phyloP scores from a whole-genome alignment of 192 early-diverging fungal genomes.

The Ambispora gerdemannii region DNA sequence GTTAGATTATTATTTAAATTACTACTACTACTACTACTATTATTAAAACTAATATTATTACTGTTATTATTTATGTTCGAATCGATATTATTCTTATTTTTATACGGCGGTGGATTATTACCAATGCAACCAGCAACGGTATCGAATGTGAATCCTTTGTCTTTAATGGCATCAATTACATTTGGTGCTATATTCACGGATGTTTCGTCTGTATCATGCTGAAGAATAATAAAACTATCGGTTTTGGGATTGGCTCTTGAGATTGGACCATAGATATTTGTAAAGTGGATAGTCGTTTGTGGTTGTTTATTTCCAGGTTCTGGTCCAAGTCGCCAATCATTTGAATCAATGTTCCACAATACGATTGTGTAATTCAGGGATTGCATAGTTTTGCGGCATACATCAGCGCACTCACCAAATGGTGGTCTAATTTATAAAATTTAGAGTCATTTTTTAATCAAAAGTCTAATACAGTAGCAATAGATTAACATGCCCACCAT shows the following conservation, averaged over 20 bases:
- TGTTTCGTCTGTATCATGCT: slow-evolving; percentile 43
- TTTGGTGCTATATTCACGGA: slow-evolving; percentile 33
- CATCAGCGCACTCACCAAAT: slow-evolving; percentile 41
- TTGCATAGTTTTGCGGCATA: slow-evolving; percentile 36
- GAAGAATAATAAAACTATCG: slow-evolving; percentile 38
- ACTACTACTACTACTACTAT: too few relatives aligned
- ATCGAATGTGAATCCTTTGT: slow-evolving; percentile 40
- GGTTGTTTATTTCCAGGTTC: background rate
- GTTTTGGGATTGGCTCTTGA: slow-evolving; percentile 32
- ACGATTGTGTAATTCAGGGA: slow-evolving; percentile 34
- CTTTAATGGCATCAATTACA: slow-evolving; percentile 34
- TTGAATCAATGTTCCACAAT: slow-evolving; percentile 42
- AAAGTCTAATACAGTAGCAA: background rate
- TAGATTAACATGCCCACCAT: background rate
- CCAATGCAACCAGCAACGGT: slow-evolving; percentile 43
- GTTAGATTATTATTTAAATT: too few relatives aligned
- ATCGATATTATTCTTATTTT: too few relatives aligned
- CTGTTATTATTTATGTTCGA: too few relatives aligned
- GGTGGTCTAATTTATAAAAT: slow-evolving; percentile 36
- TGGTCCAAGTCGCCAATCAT: slow-evolving; percentile 39
- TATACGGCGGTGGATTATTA: slow-evolving; percentile 13
- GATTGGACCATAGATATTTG: background rate
- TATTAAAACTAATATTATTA: too few relatives aligned
- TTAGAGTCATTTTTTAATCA: background rate
- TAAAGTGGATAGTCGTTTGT: background rate